Evolutionary conservation across 2,329 filamentous ascomycete species (phyloP).

Genomic region (Trichoderma simmonsii): DNA sequence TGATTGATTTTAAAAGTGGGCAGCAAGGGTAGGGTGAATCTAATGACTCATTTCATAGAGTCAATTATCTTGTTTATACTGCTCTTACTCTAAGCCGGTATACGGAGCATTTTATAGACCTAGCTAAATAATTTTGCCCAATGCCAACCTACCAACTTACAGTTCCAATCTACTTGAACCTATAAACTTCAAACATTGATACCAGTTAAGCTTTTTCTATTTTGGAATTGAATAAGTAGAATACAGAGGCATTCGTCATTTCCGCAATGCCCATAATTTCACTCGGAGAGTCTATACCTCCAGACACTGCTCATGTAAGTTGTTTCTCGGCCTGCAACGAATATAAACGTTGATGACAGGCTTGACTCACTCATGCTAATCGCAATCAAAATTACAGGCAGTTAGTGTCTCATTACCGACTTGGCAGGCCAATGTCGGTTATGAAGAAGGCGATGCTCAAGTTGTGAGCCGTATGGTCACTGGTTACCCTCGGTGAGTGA

Average conservation of each 20-base stretch:
- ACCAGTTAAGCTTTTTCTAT: neutral
- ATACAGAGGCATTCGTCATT: neutral
- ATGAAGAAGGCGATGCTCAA: constrained; percentile 88
- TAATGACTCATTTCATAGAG: constrained; percentile 11
- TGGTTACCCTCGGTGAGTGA: constrained; percentile 75
- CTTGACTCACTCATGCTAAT: neutral
- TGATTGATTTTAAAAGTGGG: neutral
- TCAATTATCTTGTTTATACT: neutral
- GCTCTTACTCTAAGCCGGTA: neutral
- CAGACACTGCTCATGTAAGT: constrained; percentile 74
- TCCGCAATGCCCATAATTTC: constrained; percentile 47
- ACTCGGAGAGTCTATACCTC: constrained; percentile 70
- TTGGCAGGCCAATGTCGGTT: constrained; percentile 86
- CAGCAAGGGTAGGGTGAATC: neutral
- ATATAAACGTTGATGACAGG: neutral
- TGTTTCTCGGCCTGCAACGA: neutral
- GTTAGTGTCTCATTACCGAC: constrained; percentile 94
- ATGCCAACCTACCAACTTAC: neutral
- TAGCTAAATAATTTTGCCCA: neutral
- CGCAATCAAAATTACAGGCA: constrained; percentile 56
- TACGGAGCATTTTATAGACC: neutral
- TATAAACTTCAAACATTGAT: neutral
- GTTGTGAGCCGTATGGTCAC: constrained; percentile 82
- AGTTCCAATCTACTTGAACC: neutral
- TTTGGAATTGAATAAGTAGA: neutral